phyloP scores from a whole-genome alignment of 768 basidiomycete species.

The Baorangia bicolor region DNA sequence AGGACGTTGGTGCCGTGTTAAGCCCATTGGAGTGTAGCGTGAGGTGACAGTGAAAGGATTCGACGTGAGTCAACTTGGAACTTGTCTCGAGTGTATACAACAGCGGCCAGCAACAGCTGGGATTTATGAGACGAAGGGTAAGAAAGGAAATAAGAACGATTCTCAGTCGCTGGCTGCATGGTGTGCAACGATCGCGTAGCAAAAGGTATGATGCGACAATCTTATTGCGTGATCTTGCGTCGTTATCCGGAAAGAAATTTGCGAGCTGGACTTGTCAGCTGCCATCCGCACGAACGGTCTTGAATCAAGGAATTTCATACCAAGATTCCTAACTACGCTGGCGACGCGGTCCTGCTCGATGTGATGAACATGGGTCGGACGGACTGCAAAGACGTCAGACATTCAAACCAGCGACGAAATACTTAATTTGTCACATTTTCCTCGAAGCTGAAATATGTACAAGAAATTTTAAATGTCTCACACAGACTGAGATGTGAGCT shows the following conservation, averaged over 20 bases:
- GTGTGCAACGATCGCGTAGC: neutral
- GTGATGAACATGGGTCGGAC: neutral
- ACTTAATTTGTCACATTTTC: neutral
- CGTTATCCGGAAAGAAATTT: slow-evolving; percentile 14
- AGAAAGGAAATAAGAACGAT: neutral
- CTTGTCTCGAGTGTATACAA: slow-evolving; percentile 6
- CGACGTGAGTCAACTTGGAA: neutral
- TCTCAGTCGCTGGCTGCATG: neutral
- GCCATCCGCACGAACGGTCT: neutral
- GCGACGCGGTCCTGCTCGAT: neutral
- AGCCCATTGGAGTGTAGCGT: slow-evolving; percentile 17
- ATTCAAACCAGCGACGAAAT: too few species aligned
- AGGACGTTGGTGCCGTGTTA: slow-evolving; percentile 5
- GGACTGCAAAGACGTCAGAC: slow-evolving; percentile 3
- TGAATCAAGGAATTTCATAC: neutral
- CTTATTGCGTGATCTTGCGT: slow-evolving; percentile 36
- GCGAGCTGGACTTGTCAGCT: slow-evolving; percentile 1
- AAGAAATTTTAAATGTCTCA: neutral
- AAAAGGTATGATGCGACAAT: slow-evolving; percentile 17
- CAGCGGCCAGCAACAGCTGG: neutral
- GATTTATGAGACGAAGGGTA: too few species aligned
- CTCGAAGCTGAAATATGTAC: neutral
- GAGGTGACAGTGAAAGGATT: neutral
- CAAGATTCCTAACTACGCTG: neutral
- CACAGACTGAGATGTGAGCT: neutral